Conservation (phyloP, 1,284 basidiomycete species). For the Gymnopus androsaceus region DNA sequence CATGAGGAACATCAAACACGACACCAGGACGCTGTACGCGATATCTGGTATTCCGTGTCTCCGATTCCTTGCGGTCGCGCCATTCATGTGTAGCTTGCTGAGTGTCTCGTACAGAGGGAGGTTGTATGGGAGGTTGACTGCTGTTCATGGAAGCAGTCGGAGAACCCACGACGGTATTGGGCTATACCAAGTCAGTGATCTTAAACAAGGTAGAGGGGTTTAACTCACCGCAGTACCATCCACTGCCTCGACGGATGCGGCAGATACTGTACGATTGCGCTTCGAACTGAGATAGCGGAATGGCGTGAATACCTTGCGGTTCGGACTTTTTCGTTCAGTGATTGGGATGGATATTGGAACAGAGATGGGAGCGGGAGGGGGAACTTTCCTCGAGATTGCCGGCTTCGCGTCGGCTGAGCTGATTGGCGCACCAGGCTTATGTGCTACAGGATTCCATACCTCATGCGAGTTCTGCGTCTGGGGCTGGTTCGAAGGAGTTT, state of each 20-base stretch:
- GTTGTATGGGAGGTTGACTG: constrained; percentile 56
- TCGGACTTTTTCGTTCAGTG: constrained; percentile 39
- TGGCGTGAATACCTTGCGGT: constrained; percentile 55
- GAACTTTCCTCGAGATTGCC: constrained; percentile 28
- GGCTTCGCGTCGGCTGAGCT: neutral
- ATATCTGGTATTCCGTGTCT: constrained; percentile 37
- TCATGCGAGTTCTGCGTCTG: constrained; percentile 24
- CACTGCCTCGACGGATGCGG: constrained; percentile 71
- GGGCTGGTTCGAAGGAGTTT: constrained; percentile 10
- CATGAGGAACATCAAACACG: constrained; percentile 65
- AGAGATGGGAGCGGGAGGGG: constrained; percentile 31
- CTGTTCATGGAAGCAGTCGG: constrained; percentile 70
- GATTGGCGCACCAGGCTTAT: neutral
- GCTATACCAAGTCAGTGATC: constrained; percentile 35
- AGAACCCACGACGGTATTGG: constrained; percentile 72
- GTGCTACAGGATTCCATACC: constrained; percentile 30
- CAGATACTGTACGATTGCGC: constrained; percentile 66
- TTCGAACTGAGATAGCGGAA: constrained; percentile 62
- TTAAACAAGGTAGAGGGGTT: constrained; percentile 7
- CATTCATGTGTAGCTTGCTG: constrained; percentile 64
- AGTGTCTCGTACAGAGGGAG: constrained; percentile 64
- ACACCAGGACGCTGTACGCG: constrained; percentile 67
- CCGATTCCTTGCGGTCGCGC: constrained; percentile 42
- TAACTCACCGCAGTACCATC: constrained; percentile 71
- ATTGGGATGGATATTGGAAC: constrained; percentile 26